Percentiles rank a stretch among this genome's conserved stretches.
These are phyloP conservation scores for Vigna trinervia DNA, from an alignment of 306 rosid genomes.

Conservation along the genomic window DNA sequence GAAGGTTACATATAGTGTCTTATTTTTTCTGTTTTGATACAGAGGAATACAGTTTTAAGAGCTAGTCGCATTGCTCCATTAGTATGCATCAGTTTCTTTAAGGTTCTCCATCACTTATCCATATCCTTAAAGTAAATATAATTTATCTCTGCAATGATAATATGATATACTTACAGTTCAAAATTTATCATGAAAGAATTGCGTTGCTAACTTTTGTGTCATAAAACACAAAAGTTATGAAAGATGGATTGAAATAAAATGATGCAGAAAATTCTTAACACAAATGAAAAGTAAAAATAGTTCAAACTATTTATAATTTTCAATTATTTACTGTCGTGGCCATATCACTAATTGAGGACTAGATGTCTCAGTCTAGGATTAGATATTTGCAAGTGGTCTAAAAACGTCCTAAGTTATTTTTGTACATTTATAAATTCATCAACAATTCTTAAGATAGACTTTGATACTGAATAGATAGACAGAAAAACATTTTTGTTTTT, in stretches of 20 bases:
- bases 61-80: background rate
- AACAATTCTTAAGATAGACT: too few relatives aligned
- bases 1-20: background rate
- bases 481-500: too few relatives aligned
- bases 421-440: too few relatives aligned
- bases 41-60: background rate
- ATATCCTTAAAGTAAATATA: constrained; percentile 9
- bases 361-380: too few relatives aligned
- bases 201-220: constrained; percentile 5
- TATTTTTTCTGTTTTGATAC: background rate
- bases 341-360: too few relatives aligned
- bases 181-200: background rate
- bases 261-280: background rate
- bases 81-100: background rate
- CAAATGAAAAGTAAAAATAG: background rate
- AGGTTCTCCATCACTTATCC: background rate
- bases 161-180: background rate
- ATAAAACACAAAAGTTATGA: background rate
- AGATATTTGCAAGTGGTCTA: too few relatives aligned
- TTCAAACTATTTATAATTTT: background rate
- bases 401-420: too few relatives aligned
- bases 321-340: too few relatives aligned
- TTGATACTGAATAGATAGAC: too few relatives aligned
- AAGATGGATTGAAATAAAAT: background rate
- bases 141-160: constrained; percentile 5